These are phyloP conservation scores for Coprinopsis sp. DNA, from an alignment of 768 basidiomycete species.

Conservation along the genomic window DNA sequence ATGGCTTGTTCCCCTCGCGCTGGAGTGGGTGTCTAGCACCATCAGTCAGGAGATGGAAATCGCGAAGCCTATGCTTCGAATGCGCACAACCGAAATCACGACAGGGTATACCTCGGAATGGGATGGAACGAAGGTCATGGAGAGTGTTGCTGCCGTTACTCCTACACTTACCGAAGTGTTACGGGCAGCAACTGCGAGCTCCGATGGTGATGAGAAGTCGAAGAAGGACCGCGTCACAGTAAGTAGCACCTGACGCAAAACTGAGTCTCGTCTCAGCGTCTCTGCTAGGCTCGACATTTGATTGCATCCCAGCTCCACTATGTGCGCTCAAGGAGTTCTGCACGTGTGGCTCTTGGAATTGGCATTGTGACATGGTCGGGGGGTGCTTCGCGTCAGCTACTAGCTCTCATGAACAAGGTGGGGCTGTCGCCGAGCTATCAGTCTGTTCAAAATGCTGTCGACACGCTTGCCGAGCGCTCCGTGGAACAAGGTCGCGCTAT, in stretches of 20 bases:
- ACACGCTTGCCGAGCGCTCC: background rate
- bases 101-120: background rate
- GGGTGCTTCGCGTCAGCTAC: background rate
- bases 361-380: background rate
- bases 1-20: background rate
- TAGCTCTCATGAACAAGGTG: background rate
- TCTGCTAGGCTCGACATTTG: background rate
- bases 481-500: background rate
- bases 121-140: background rate
- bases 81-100: background rate
- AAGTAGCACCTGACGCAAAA: background rate
- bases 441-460: background rate
- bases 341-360: background rate
- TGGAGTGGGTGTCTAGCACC: background rate
- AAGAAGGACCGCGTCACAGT: background rate
- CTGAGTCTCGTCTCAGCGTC: background rate
- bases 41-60: background rate
- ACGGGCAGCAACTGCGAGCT: background rate
- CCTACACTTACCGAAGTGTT: background rate
- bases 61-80: background rate
- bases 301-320: background rate
- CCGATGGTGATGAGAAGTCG: background rate
- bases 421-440: constrained; percentile 1
- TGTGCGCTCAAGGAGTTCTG: background rate
- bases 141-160: background rate